A percentile compares a stretch with the other conserved stretches of the same genome.
Conservation (phyloP, 257 asterid species). For the Plantago ovata region DNA sequence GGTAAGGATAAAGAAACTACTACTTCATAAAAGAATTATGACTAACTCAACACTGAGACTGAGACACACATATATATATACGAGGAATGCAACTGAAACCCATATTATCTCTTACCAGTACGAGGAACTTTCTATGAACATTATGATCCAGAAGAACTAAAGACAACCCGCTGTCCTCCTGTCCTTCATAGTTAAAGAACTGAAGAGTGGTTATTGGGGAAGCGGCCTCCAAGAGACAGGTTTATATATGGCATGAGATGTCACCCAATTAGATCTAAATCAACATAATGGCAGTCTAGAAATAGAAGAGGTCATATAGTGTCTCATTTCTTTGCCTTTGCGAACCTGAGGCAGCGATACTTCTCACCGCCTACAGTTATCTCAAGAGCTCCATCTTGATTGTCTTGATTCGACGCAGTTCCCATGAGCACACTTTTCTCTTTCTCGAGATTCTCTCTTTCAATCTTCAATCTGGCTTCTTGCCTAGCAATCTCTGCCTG, state of each 20-base stretch:
- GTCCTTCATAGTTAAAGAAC: not conserved
- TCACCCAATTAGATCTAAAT: not conserved
- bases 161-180: constrained; percentile 1
- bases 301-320: not conserved
- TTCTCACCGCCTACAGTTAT: constrained; percentile 97
- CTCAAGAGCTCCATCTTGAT: constrained; percentile 98
- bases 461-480: constrained; percentile 92
- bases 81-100: constrained; percentile 1
- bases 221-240: too few species aligned
- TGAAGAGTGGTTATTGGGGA: too few species aligned
- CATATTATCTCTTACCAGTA: too few species aligned
- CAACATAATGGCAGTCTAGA: not conserved
- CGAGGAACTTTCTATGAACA: not conserved
- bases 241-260: not conserved
- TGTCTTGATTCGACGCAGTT: constrained; percentile 94
- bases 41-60: constrained; percentile 1
- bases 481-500: constrained; percentile 97
- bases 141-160: not conserved
- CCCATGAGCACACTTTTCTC: constrained; percentile 98
- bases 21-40: not conserved
- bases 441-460: constrained; percentile 95
- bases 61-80: not conserved
- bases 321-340: constrained; percentile 94
- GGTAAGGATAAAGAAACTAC: too few species aligned
- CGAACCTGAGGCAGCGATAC: constrained; percentile 90